Percentiles rank a stretch among this genome's conserved stretches.
These are phyloP conservation scores for Chenopodium suecicum DNA, from an alignment of 148 eudicot genomes.

Conservation along the genomic window DNA sequence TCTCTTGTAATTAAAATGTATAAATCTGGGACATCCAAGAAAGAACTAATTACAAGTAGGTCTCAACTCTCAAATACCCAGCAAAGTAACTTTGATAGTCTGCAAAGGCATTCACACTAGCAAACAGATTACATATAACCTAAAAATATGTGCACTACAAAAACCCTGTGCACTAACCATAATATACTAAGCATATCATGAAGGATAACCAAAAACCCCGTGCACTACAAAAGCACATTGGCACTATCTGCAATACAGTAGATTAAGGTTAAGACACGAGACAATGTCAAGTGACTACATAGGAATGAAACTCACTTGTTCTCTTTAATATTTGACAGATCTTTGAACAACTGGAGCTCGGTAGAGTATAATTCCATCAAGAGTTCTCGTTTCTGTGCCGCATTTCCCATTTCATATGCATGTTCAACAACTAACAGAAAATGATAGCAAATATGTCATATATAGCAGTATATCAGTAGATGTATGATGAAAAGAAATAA, in stretches of 20 bases:
- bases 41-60: not conserved
- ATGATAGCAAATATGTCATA: not conserved
- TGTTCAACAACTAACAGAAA: conserved; percentile 68
- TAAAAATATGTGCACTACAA: not conserved
- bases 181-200: not conserved
- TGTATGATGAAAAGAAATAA: not conserved
- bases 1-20: not conserved
- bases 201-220: not conserved
- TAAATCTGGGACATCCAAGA: not conserved
- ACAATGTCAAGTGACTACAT: not conserved
- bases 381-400: conserved; percentile 74
- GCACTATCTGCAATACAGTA: not conserved
- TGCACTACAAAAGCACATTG: not conserved
- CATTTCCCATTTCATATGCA: conserved; percentile 73
- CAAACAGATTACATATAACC: not conserved
- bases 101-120: not conserved
- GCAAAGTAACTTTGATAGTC: not conserved
- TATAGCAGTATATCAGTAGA: not conserved
- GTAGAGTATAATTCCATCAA: conserved; percentile 87
- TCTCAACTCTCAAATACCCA: not conserved
- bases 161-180: too few species aligned
- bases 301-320: conserved; percentile 45
- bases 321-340: conserved; percentile 65
- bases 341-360: conserved; percentile 92
- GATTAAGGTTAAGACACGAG: not conserved